A percentile compares a stretch with the other conserved stretches of the same genome.
These are phyloP conservation scores for Phialocephala sp. DNA, from an alignment of 2,329 filamentous ascomycete genomes.

Conservation along the genomic window DNA sequence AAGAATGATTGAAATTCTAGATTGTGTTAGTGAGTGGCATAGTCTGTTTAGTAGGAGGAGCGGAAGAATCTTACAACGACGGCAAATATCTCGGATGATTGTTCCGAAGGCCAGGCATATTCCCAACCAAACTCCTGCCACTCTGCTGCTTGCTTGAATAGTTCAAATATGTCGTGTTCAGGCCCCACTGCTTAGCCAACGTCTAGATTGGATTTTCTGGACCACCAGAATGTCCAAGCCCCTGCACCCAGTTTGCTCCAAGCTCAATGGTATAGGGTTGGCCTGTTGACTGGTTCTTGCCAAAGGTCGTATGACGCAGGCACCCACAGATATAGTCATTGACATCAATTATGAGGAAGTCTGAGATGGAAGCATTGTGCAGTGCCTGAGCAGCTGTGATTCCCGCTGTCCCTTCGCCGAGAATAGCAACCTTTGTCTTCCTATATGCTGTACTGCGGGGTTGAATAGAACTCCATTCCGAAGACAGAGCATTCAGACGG, in stretches of 20 bases:
- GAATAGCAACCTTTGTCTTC: slow-evolving; percentile 49
- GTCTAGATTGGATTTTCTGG: slow-evolving; percentile 68
- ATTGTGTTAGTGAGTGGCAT: neutral
- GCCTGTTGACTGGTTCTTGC: slow-evolving; percentile 46
- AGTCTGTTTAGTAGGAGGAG: neutral
- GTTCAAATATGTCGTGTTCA: slow-evolving; percentile 49
- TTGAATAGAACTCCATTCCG: too few relatives aligned
- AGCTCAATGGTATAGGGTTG: slow-evolving; percentile 59
- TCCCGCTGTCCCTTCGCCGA: slow-evolving; percentile 66
- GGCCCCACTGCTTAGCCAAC: slow-evolving; percentile 43
- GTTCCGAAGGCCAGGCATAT: slow-evolving; percentile 45
- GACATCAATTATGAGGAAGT: slow-evolving; percentile 71
- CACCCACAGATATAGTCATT: slow-evolving; percentile 67
- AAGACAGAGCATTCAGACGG: too few relatives aligned
- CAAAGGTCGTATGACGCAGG: slow-evolving; percentile 55
- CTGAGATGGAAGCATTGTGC: slow-evolving; percentile 62
- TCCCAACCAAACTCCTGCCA: slow-evolving; percentile 68
- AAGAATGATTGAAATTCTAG: slow-evolving; percentile 44
- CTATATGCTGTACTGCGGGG: neutral
- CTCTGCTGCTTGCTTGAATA: slow-evolving; percentile 65
- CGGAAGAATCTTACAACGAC: neutral
- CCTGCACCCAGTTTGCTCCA: slow-evolving; percentile 70
- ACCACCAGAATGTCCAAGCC: slow-evolving; percentile 44
- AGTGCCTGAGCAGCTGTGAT: slow-evolving; percentile 60
- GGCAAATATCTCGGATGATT: neutral